These are phyloP conservation scores for Boletus speciosus DNA, from an alignment of 768 basidiomycete species.

Conservation along the genomic window DNA sequence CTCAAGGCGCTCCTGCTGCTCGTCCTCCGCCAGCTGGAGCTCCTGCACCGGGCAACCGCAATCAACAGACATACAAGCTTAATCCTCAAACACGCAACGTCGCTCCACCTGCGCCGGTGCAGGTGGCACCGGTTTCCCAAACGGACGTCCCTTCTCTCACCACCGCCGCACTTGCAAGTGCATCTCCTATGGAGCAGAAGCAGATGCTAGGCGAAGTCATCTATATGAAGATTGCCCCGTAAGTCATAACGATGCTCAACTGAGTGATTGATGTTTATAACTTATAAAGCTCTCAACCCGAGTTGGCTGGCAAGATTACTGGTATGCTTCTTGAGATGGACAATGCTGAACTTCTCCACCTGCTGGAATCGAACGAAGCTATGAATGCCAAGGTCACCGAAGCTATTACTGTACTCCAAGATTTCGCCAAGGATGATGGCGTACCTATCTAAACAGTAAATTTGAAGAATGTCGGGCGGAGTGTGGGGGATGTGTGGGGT, in stretches of 20 bases:
- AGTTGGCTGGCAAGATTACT: slow-evolving; percentile 96
- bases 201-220: slow-evolving; percentile 98
- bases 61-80: slow-evolving; percentile 31
- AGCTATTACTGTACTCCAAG: slow-evolving; percentile 84
- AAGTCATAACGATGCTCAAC: slow-evolving; percentile 31
- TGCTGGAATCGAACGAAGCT: slow-evolving; percentile 78
- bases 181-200: slow-evolving; percentile 85
- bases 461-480: neutral
- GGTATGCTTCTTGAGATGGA: slow-evolving; percentile 99
- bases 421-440: slow-evolving; percentile 59
- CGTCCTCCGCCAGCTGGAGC: slow-evolving; percentile 43
- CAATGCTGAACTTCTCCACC: slow-evolving; percentile 85
- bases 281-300: slow-evolving; percentile 67
- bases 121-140: slow-evolving; percentile 40
- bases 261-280: slow-evolving; percentile 5
- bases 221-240: slow-evolving; percentile 86
- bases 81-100: slow-evolving; percentile 38
- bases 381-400: slow-evolving; percentile 90
- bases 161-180: slow-evolving; percentile 56
- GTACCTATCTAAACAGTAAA: neutral
- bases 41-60: slow-evolving; percentile 41
- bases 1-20: slow-evolving; percentile 40
- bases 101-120: slow-evolving; percentile 30
- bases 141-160: slow-evolving; percentile 56
- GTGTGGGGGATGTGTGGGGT: slow-evolving; percentile 16